Conservation (phyloP, 352 stramenopile genomes). For the Aphanomyces stellatus region DNA sequence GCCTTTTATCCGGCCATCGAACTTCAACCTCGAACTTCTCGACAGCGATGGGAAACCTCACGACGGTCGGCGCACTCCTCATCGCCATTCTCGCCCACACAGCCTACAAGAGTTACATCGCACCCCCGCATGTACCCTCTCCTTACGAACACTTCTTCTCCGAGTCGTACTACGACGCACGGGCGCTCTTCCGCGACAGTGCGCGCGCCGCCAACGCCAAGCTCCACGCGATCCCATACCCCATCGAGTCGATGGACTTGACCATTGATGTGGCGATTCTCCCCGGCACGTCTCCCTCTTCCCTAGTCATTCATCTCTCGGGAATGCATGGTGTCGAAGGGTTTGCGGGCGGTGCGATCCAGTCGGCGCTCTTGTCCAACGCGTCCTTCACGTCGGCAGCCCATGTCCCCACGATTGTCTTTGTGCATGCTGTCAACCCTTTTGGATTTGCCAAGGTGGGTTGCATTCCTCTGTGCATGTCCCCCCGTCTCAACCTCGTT, state of each 20-base stretch:
- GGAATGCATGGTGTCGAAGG: slow-evolving; percentile 77
- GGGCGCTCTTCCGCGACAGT: neutral
- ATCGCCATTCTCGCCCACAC: neutral
- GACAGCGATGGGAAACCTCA: neutral
- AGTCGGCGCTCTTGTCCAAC: slow-evolving; percentile 37
- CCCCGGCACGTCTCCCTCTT: slow-evolving; percentile 32
- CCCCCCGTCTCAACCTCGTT: neutral
- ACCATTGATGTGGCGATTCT: slow-evolving; percentile 62
- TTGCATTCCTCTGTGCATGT: too few relatives aligned
- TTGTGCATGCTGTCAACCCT: slow-evolving; percentile 91
- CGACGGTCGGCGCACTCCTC: neutral
- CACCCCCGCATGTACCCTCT: neutral
- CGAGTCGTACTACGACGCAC: neutral
- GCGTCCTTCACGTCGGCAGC: neutral
- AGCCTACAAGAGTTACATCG: neutral
- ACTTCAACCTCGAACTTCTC: too few relatives aligned
- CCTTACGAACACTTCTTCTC: slow-evolving; percentile 3
- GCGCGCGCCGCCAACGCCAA: slow-evolving; percentile 20
- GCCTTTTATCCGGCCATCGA: too few relatives aligned
- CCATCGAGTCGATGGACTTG: slow-evolving; percentile 38
- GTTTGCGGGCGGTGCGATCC: slow-evolving; percentile 74
- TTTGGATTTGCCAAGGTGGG: slow-evolving; percentile 79
- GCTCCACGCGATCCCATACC: slow-evolving; percentile 43
- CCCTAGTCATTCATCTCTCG: slow-evolving; percentile 61
- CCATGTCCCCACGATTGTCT: slow-evolving; percentile 63